A percentile compares a stretch with the other conserved stretches of the same genome.
phyloP scores from a whole-genome alignment of 1,284 basidiomycete genomes.

The Tilletiaria anomala region DNA sequence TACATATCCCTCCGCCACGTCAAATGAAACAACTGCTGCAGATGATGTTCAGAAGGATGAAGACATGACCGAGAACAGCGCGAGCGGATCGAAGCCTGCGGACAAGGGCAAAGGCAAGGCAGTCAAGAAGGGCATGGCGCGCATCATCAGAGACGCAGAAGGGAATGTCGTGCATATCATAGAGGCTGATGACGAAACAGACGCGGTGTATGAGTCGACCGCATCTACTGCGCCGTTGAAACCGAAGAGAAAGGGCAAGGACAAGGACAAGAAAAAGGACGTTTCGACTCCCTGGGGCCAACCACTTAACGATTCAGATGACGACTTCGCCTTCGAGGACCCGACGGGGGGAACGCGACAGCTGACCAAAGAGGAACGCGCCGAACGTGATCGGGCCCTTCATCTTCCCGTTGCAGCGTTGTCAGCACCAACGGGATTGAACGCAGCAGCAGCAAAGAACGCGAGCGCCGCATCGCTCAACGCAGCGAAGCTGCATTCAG shows the following conservation, averaged over 20 bases:
- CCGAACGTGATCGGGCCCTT: neutral
- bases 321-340: conserved; percentile 2
- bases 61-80: too few relatives aligned
- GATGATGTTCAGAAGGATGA: too few relatives aligned
- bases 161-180: neutral
- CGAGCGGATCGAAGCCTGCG: too few relatives aligned
- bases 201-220: neutral
- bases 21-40: too few relatives aligned
- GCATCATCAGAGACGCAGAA: neutral
- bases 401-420: neutral
- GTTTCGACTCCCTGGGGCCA: conserved; percentile 39
- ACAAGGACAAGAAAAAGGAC: conserved; percentile 36
- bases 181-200: conserved; percentile 3
- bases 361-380: conserved; percentile 1
- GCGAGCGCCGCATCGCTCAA: neutral
- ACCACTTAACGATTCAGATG: conserved; percentile 9
- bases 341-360: neutral
- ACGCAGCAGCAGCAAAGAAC: neutral
- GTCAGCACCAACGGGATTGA: neutral
- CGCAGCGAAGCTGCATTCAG: conserved; percentile 26
- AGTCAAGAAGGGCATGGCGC: neutral
- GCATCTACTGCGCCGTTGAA: neutral
- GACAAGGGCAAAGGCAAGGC: neutral
- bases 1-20: too few relatives aligned
- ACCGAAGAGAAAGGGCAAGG: neutral